phyloP scores from a whole-genome alignment of 176 grass and related monocot genomes.

The Tuctoria greenei region DNA sequence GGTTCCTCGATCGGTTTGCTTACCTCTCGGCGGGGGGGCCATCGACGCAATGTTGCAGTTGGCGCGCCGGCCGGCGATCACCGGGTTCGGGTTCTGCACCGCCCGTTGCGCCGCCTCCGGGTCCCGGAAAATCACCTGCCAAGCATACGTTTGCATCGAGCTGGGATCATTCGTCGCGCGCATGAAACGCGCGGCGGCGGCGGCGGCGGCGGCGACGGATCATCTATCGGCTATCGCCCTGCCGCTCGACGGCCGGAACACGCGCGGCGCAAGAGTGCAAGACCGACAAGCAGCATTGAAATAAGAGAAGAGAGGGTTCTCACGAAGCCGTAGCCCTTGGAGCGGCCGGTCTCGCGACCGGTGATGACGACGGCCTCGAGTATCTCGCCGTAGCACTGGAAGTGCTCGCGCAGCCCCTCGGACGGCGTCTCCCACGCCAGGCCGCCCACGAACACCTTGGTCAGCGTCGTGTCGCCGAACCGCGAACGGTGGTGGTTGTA shows the following conservation, averaged over 20 bases:
- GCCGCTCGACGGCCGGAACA: neutral
- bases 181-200: no score
- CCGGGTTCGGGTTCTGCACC: constrained; percentile 79
- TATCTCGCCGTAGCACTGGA: constrained; percentile 79
- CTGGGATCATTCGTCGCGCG: neutral
- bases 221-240: no score
- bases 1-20: constrained; percentile 30
- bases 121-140: constrained; percentile 87
- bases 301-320: constrained; percentile 12
- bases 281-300: neutral
- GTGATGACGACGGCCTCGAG: constrained; percentile 94
- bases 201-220: neutral
- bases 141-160: neutral
- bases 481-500: constrained; percentile 49
- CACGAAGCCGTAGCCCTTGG: constrained; percentile 98
- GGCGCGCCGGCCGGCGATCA: constrained; percentile 85
- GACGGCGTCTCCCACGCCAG: constrained; percentile 93
- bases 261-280: no score
- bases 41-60: constrained; percentile 98
- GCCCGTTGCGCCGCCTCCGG: constrained; percentile 64
- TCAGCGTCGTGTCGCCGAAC: constrained; percentile 90
- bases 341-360: constrained; percentile 75
- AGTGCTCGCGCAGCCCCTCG: constrained; percentile 66
- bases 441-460: constrained; percentile 96
- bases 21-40: constrained; percentile 71